Base-by-base conservation (phyloP, 2,329 filamentous ascomycete genomes). In the Trichoderma koningii region DNA sequence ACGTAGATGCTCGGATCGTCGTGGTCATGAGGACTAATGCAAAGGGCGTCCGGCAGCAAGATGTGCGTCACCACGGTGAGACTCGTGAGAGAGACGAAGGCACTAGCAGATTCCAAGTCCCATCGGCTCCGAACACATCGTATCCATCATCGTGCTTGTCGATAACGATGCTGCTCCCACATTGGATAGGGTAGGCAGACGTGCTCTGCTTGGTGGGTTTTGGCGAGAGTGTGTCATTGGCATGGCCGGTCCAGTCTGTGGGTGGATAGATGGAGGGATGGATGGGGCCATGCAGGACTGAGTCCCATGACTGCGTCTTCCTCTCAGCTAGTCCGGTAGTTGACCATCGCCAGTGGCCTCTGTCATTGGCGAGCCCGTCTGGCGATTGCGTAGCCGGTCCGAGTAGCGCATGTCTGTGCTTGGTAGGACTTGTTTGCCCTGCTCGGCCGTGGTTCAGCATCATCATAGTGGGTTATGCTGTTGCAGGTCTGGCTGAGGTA, bases 51-150 rank as follows among this genome's bases (percentile, higher is more conserved):
- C 26, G 55, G 48, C 41, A 28, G 19, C 42, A 50, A 42, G 48
- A 38, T 44, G 55, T 65, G 63, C 63, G 63, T 65, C 63, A 65
- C 63, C 63, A 47, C 63, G 63, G 63, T 65, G 63, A 60, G 53
- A 65, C 61, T 56, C 61, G 52, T 64, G 61, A 64, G 61, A 57
- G 50, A 65, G 45, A 28, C 38, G 55, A 41, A 17, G 26, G 21
- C 34, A 34, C 50, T 52, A 52, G 9, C 21, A 42, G 34, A 38
- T 38, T 38, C 34, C 12, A 38, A 38, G 10, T 38, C 34, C 21
- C 34, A 44, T 55, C 52, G 34, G 52, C 21, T 38, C 34, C 52
- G 48, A 44, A 17, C 26, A 34, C 55, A 57, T 47, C 60, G 45
- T 38, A 38, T 14, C 34, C 34, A 38, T 38, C 34, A 14, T 14